These are phyloP conservation scores for Limnomonas spitsbergensis DNA, from an alignment of 139 green algal species.

Conservation along the genomic window DNA sequence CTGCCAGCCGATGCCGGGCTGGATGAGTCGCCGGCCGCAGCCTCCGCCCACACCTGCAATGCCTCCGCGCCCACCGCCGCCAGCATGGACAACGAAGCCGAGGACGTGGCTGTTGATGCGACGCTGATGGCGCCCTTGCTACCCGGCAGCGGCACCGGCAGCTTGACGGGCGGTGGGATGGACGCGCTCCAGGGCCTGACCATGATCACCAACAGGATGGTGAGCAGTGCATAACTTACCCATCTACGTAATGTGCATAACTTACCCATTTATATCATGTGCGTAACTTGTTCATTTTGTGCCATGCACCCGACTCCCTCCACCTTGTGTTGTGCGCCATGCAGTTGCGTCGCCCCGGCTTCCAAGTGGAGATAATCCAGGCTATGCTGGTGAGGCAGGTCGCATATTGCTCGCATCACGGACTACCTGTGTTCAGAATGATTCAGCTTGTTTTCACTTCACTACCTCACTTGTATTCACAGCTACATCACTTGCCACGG, in stretches of 20 bases:
- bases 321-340: neutral
- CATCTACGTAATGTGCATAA: neutral
- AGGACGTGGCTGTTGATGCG: no score
- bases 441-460: neutral
- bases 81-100: no score
- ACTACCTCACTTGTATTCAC: neutral
- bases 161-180: neutral
- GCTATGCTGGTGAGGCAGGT: neutral
- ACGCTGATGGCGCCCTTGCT: no score
- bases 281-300: neutral
- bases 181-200: neutral
- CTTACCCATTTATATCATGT: neutral
- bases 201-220: neutral
- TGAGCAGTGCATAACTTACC: neutral
- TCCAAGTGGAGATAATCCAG: neutral
- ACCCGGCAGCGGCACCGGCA: neutral
- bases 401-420: neutral
- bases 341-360: neutral
- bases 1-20: no score
- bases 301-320: neutral
- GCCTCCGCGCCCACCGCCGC: no score
- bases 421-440: neutral
- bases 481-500: neutral
- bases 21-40: no score
- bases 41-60: no score